Evolutionary conservation across 2,329 filamentous ascomycete genomes (phyloP).

Genomic region (Aspergillus ruber): DNA sequence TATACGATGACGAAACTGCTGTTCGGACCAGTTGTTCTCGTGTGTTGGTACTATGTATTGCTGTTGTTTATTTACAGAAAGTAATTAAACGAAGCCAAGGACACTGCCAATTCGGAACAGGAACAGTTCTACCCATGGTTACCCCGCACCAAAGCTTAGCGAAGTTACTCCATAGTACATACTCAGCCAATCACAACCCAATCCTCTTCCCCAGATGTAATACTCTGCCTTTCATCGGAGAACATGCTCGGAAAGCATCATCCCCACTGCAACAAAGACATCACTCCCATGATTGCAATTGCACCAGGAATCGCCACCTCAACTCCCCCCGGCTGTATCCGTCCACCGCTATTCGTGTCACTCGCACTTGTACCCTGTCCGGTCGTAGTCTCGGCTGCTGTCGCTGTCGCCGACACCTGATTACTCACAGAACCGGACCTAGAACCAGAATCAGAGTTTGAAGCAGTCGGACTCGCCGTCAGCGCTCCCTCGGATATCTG

Average conservation of each 20-base stretch:
- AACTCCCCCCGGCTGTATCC: conserved; percentile 12
- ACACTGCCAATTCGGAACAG: not conserved
- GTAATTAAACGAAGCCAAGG: too few species aligned
- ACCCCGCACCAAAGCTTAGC: not conserved
- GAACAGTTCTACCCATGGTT: not conserved
- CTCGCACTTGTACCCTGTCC: conserved; percentile 6
- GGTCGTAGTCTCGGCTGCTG: conserved; percentile 11
- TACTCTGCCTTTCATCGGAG: not conserved
- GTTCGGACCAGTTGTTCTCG: too few species aligned
- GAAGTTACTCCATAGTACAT: not conserved
- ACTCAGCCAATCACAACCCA: not conserved
- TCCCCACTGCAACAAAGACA: conserved; percentile 14
- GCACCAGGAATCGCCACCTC: conserved; percentile 15
- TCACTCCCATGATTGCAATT: conserved; percentile 17
- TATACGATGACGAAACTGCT: too few species aligned
- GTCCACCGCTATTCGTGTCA: not conserved
- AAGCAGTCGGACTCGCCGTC: conserved; percentile 16
- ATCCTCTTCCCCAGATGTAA: conserved; percentile 1
- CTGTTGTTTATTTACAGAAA: too few species aligned
- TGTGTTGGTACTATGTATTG: too few species aligned
- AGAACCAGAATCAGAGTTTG: conserved; percentile 8
- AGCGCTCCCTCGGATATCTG: conserved; percentile 23
- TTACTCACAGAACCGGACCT: conserved; percentile 2
- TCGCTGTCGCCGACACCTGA: conserved; percentile 10
- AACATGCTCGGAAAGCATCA: not conserved